phyloP scores from a whole-genome alignment of 164 flowering plant genomes.

The Magnolia kwangsiensis region DNA sequence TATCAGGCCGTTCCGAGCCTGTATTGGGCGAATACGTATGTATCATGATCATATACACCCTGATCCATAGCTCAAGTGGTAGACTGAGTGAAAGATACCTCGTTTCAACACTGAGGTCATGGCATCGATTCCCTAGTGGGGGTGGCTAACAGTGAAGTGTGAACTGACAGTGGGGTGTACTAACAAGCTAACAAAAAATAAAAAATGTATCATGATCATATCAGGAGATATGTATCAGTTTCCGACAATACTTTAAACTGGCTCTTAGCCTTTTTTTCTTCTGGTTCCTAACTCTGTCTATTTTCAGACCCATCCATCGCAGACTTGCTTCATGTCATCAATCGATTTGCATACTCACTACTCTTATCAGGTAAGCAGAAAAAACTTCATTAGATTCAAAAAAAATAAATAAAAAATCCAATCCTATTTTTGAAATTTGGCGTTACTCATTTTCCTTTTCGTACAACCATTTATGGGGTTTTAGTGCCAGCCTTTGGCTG shows the following conservation, averaged over 20 bases:
- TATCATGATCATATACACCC: too few species aligned
- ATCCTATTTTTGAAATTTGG: not conserved
- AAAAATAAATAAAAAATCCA: not conserved
- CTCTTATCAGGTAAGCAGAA: conserved; percentile 65
- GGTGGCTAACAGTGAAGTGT: too few species aligned
- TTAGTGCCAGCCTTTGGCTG: not conserved
- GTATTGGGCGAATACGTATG: too few species aligned
- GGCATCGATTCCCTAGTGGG: too few species aligned
- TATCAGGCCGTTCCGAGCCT: too few species aligned
- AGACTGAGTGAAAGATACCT: too few species aligned
- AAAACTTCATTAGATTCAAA: not conserved
- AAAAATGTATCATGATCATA: too few species aligned
- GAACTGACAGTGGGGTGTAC: too few species aligned
- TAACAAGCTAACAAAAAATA: too few species aligned
- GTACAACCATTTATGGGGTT: not conserved
- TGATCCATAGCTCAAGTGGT: too few species aligned
- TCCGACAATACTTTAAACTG: not conserved
- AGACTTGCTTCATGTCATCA: conserved; percentile 83
- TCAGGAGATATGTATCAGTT: too few species aligned
- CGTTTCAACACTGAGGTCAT: too few species aligned
- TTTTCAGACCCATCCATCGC: conserved; percentile 91
- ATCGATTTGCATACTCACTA: conserved; percentile 82
- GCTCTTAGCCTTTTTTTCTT: not conserved
- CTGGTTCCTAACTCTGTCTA: not conserved
- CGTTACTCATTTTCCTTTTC: not conserved